These are phyloP conservation scores for Termitomyces heimii DNA, from an alignment of 768 basidiomycete species.

Conservation along the genomic window DNA sequence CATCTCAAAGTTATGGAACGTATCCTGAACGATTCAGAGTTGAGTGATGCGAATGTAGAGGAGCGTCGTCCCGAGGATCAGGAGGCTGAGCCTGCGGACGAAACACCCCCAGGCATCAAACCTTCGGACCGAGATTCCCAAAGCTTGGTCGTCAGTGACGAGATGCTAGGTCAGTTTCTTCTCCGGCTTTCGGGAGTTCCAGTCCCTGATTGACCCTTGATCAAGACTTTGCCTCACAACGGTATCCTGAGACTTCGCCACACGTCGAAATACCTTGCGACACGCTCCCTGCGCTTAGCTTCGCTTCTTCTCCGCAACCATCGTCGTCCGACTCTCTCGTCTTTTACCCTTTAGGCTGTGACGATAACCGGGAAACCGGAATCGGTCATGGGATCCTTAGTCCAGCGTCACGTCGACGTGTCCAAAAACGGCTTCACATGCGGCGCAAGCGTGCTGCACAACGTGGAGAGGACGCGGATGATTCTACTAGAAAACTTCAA, in stretches of 20 bases:
- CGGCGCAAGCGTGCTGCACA: conserved; percentile 57
- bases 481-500: conserved; percentile 25
- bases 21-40: conserved; percentile 15
- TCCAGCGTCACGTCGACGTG: conserved; percentile 46
- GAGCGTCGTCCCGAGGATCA: conserved; percentile 14
- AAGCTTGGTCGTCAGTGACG: conserved; percentile 6
- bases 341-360: conserved; percentile 1
- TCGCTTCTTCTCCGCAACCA: conserved; percentile 4
- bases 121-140: conserved; percentile 6
- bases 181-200: neutral
- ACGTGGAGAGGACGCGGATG: conserved; percentile 26
- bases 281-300: neutral
- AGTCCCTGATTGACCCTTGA: conserved; percentile 5
- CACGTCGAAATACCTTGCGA: conserved; percentile 1
- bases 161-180: conserved; percentile 10
- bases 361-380: neutral
- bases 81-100: neutral
- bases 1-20: conserved; percentile 22
- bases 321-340: conserved; percentile 1
- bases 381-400: conserved; percentile 27
- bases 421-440: conserved; percentile 66
- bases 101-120: neutral
- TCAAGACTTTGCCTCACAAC: neutral
- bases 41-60: conserved; percentile 6
- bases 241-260: neutral